phyloP scores from a whole-genome alignment of 1,139 yeast species.

The Ogataea hybrid region DNA sequence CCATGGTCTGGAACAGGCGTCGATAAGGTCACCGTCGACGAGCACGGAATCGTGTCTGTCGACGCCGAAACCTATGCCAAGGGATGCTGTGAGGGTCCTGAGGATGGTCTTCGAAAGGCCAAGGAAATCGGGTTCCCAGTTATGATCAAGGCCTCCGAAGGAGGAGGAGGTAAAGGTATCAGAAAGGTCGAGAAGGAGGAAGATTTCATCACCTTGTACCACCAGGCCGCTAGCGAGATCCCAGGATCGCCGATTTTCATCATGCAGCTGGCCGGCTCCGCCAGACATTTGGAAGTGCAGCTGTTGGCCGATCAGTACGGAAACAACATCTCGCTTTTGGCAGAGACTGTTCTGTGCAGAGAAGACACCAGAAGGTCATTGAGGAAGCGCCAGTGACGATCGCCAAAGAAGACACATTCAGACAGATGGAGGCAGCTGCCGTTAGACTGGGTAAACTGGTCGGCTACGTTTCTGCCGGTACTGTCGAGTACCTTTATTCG shows the following conservation, averaged over 20 bases:
- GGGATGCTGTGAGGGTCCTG: slow-evolving; percentile 86
- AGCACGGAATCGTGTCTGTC: slow-evolving; percentile 83
- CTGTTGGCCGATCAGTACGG: slow-evolving; percentile 94
- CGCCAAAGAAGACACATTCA: slow-evolving; percentile 83
- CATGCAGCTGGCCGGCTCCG: slow-evolving; percentile 92
- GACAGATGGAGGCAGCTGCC: slow-evolving; percentile 93
- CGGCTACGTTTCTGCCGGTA: slow-evolving; percentile 98
- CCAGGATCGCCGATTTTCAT: slow-evolving; percentile 96
- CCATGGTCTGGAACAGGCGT: slow-evolving; percentile 99
- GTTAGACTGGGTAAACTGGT: slow-evolving; percentile 94
- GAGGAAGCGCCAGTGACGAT: slow-evolving; percentile 97
- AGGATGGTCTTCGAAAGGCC: slow-evolving; percentile 85
- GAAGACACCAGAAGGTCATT: slow-evolving; percentile 95
- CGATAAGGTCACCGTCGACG: slow-evolving; percentile 70
- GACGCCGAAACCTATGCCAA: slow-evolving; percentile 74
- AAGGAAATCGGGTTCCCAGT: slow-evolving; percentile 89
- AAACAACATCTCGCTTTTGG: slow-evolving; percentile 92
- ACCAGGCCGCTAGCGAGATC: slow-evolving; percentile 90
- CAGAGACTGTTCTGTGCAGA: slow-evolving; percentile 95
- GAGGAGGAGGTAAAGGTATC: slow-evolving; percentile 99
- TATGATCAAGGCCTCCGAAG: slow-evolving; percentile 96
- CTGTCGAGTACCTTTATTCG: slow-evolving; percentile 94
- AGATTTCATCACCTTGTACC: slow-evolving; percentile 66
- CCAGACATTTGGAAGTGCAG: slow-evolving; percentile 95
- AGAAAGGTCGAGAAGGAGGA: slow-evolving; percentile 83